Evolutionary conservation across 2,329 filamentous ascomycete species (phyloP), one percentile per base, ranked within the genome.

Genomic region (Xylariaceae sp.): DNA sequence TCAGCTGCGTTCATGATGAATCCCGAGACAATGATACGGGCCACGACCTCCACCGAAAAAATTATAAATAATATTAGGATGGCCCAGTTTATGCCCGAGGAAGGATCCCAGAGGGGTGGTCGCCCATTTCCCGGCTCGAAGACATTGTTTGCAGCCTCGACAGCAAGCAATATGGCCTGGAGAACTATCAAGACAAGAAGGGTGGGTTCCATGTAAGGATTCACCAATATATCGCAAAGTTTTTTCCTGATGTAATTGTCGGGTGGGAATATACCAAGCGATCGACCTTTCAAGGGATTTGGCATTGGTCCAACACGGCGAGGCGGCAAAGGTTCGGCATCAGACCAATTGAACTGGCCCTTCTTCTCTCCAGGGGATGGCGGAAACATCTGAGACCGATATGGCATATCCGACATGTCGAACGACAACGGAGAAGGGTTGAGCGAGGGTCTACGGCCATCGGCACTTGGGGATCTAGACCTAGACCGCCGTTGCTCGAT

Each of bases 21-120:
- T 0, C 93, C 94, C 1, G 93, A 98, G 1, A 98, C 94, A 45
- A 98, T 84, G 32, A 90, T 83, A 41, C 90, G 85, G 46, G 87
- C 81, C 41, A 85, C 69, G 28, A 94, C 76, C 64, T 98, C 94
- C 17, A 94, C 57, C 0, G 90, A 95, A 61, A 97, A 98, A 37
- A 98, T 78, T 43, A 85, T 72, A 62, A 98, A 98, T 4, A 98
- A 79, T 2, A 65, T 81, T 34, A 97, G 73, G 43, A 97, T 78
- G 18, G 84, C 81, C 73, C 83, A 94, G 62, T 96, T 89, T 47
- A 89, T 85, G 55, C 71, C 71, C 9, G 72, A 71, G 19, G 69
- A 68, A 3, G 52, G 51, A 28, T 87, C 87, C 84, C 88, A 96
- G 37, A 64, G 64, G 2, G 69, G 61, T 2, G 78, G 77, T 7